phyloP scores from a whole-genome alignment of 305 asterid genomes.

The Ajuga reptans region DNA sequence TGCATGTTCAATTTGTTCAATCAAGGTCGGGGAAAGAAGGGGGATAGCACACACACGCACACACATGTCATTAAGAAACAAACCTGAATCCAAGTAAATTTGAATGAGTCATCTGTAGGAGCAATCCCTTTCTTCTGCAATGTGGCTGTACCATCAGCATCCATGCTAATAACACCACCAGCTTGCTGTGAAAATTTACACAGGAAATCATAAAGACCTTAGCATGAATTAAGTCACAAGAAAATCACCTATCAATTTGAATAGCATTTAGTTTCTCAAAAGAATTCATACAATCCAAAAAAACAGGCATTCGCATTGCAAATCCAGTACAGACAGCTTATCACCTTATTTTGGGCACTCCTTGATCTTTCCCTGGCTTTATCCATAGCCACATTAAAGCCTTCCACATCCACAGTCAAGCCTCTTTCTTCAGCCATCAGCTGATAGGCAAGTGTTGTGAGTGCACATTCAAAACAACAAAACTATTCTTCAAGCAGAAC shows the following conservation, averaged over 20 bases:
- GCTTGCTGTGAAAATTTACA: conserved; percentile 44
- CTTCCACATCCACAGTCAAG: conserved; percentile 69
- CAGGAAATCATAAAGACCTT: conserved; percentile 8
- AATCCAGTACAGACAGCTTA: conserved; percentile 18
- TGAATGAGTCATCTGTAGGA: conserved; percentile 69
- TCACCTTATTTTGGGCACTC: conserved; percentile 87
- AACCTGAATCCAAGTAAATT: conserved; percentile 88
- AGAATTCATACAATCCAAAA: neutral
- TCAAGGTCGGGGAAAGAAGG: neutral
- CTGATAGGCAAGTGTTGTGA: conserved; percentile 35
- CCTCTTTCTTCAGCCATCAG: conserved; percentile 98
- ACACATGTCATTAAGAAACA: neutral
- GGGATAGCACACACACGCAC: no score
- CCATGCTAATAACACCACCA: conserved; percentile 73
- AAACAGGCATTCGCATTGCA: neutral
- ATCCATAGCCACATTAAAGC: conserved; percentile 63
- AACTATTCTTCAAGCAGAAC: neutral
- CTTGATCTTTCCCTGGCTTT: conserved; percentile 93
- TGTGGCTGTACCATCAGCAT: conserved; percentile 85
- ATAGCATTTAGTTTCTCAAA: conserved; percentile 10
- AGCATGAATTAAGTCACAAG: conserved; percentile 20
- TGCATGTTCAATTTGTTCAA: neutral
- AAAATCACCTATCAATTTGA: neutral
- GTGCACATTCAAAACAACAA: conserved; percentile 13
- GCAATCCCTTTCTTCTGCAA: conserved; percentile 69